phyloP scores from a whole-genome alignment of 768 basidiomycete genomes.

The Suillus weaverae region DNA sequence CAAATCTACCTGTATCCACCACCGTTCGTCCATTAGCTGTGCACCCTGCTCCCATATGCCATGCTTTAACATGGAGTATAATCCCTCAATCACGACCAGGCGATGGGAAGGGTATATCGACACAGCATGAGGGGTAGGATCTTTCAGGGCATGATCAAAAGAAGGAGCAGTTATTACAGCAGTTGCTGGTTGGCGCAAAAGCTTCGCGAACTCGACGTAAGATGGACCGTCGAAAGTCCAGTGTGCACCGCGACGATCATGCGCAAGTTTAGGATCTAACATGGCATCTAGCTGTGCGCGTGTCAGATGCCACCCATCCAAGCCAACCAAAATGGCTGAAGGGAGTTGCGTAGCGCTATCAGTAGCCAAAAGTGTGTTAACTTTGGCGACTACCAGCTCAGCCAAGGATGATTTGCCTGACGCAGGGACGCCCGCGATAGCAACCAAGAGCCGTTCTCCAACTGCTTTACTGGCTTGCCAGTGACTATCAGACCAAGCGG shows the following conservation, averaged over 20 bases:
- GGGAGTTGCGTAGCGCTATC: slow-evolving; percentile 10
- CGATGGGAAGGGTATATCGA: slow-evolving; percentile 63
- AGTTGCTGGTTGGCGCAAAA: slow-evolving; percentile 44
- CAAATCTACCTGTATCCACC: slow-evolving; percentile 65
- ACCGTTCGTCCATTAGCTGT: slow-evolving; percentile 69
- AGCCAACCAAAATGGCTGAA: slow-evolving; percentile 64
- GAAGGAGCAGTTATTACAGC: slow-evolving; percentile 65
- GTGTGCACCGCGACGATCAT: slow-evolving; percentile 78
- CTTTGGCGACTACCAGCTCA: slow-evolving; percentile 48
- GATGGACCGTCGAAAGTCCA: slow-evolving; percentile 87
- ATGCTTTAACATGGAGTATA: slow-evolving; percentile 80
- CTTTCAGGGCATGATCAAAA: slow-evolving; percentile 87
- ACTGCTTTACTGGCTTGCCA: not conserved
- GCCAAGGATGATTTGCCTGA: slow-evolving; percentile 86
- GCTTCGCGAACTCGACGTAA: slow-evolving; percentile 67
- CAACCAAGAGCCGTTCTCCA: slow-evolving; percentile 60
- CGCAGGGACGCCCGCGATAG: slow-evolving; percentile 78
- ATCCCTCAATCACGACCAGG: slow-evolving; percentile 84
- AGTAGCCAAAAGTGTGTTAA: slow-evolving; percentile 45
- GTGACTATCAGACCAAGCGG: slow-evolving; percentile 10
- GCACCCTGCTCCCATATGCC: slow-evolving; percentile 73
- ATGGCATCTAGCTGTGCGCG: slow-evolving; percentile 75
- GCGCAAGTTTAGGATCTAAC: slow-evolving; percentile 74
- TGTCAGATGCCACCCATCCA: slow-evolving; percentile 93
- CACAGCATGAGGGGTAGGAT: slow-evolving; percentile 66